Evolutionary conservation across 345 rosid genomes (phyloP), one percentile per base, ranked within the genome.

Genomic region (Arabis hirsuta): DNA sequence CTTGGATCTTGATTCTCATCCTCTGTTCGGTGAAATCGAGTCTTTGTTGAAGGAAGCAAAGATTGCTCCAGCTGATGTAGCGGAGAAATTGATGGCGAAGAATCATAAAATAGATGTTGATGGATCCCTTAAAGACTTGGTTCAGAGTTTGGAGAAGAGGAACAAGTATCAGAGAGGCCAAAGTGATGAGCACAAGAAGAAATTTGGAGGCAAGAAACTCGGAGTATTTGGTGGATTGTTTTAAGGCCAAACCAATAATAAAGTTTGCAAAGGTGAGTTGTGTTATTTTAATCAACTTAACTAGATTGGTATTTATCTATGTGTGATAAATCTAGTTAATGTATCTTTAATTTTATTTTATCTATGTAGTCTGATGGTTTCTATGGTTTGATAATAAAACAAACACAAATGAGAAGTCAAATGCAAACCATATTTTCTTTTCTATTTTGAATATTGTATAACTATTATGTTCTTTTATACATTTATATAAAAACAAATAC

Each of bases 61-160:
- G n/a, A 72, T 82, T 31, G 71, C 78, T 36, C 76, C 83, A 38
- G 84, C 84, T 38, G 81, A 81, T 57, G 76, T 81, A 24, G 80
- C 81, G 2, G 81, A 81, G 75, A 63, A 68, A 16, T 48, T 81
- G 80, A 74, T 81, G 75, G 75, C 81, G 0, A 81, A 78, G 63
- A 72, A 20, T 12, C 68, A 42, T 41, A 63, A 14, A 9, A 52
- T 32, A 58, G 74, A 74, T n/a, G 59, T 67, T 0, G 63, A 52
- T 2, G 43, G 73, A 41, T 81, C 78, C 61, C 52, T 81, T 16
- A 36, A 58, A 27, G 74, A 73, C 57, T 71, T 81, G 42, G 46
- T 81, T 67, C 54, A 24, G 31, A 81, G 56, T 66, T 79, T 78
- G 69, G 72, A 71, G 59, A 57, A 50, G 66, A 76, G 1, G 71